Conservation (phyloP, 345 rosid genomes). For the Eucalyptus viminalis region DNA sequence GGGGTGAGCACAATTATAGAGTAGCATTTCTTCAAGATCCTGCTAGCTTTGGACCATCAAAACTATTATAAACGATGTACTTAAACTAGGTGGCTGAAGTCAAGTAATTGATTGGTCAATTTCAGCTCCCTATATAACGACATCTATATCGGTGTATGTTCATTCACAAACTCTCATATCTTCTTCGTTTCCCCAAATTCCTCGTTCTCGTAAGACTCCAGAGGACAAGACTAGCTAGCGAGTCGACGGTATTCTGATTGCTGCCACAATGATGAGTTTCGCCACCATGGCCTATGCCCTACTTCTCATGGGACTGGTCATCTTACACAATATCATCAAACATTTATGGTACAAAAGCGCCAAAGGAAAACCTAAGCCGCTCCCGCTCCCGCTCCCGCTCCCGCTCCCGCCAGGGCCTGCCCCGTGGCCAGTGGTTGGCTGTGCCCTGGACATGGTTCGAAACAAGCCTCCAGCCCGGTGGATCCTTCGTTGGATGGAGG, state of each 20-base stretch:
- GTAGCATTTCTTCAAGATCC: background rate
- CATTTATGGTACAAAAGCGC: background rate
- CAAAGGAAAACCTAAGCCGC: background rate
- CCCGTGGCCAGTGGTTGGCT: background rate
- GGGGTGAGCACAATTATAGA: no score
- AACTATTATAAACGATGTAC: background rate
- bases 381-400: background rate
- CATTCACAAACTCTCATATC: background rate
- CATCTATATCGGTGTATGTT: background rate
- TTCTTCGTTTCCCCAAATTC: background rate
- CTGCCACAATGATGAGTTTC: background rate
- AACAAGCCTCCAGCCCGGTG: background rate
- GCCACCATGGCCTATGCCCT: background rate
- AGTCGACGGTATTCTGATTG: background rate
- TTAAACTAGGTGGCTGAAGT: background rate
- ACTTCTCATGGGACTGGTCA: background rate
- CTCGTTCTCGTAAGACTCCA: background rate
- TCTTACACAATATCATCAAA: background rate
- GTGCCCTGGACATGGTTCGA: background rate
- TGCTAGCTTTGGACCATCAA: background rate
- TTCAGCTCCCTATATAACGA: background rate
- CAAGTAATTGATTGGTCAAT: background rate
- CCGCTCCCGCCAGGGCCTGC: background rate
- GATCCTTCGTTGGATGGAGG: background rate
- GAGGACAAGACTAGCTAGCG: background rate